Percentiles rank a stretch among this genome's conserved stretches.
phyloP scores from a whole-genome alignment of 768 basidiomycete species.

The Gloeostereum incarnatum region DNA sequence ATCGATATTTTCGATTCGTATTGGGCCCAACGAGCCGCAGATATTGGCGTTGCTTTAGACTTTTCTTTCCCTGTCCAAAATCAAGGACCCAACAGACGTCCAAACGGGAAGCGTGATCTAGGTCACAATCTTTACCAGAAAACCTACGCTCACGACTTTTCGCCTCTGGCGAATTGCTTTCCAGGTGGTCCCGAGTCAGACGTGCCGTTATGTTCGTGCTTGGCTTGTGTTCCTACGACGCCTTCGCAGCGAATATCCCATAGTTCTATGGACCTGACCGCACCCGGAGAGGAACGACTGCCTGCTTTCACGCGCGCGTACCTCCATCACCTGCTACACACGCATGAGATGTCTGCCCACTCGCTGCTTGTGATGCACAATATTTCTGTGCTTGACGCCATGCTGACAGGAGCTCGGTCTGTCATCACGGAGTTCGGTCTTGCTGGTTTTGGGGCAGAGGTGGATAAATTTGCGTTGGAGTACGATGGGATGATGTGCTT shows the following conservation, averaged over 20 bases:
- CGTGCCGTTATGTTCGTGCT: constrained; percentile 34
- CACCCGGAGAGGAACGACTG: constrained; percentile 9
- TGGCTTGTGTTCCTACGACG: constrained; percentile 42
- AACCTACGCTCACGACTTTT: constrained; percentile 53
- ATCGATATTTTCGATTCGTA: constrained; percentile 68
- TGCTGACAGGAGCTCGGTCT: constrained; percentile 50
- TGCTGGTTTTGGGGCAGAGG: constrained; percentile 30
- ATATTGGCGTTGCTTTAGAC: constrained; percentile 68
- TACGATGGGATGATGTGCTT: constrained; percentile 43
- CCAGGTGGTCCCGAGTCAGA: constrained; percentile 12
- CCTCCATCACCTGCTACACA: constrained; percentile 75
- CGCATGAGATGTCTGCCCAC: constrained; percentile 88
- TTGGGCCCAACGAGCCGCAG: constrained; percentile 64
- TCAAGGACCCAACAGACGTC: background rate
- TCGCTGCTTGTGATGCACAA: constrained; percentile 71
- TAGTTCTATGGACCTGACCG: constrained; percentile 28
- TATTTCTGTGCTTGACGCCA: constrained; percentile 51
- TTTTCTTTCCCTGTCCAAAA: constrained; percentile 55
- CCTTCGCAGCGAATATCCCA: constrained; percentile 30
- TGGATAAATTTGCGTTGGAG: constrained; percentile 33
- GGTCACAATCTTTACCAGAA: constrained; percentile 69
- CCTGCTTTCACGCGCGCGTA: constrained; percentile 50
- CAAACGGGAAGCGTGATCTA: constrained; percentile 28
- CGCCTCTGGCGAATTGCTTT: constrained; percentile 34
- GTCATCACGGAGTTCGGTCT: constrained; percentile 13